Conservation (phyloP, 2,329 filamentous ascomycete species). For the Cyclaneusma minus region DNA sequence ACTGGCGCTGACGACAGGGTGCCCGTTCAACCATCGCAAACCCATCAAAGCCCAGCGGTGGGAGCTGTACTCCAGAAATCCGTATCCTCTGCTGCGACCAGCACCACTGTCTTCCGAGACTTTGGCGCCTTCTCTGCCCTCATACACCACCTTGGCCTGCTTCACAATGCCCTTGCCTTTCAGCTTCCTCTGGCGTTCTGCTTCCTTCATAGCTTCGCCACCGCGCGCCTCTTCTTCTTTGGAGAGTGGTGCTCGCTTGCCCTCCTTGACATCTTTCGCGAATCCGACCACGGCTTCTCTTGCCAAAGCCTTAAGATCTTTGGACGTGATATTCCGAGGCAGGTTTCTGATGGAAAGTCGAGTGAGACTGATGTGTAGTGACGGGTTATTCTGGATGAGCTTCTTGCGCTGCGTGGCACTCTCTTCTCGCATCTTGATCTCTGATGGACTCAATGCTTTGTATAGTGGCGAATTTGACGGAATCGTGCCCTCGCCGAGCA, state of each 20-base stretch:
- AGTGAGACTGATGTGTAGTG: slow-evolving; percentile 74
- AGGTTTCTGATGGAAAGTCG: slow-evolving; percentile 86
- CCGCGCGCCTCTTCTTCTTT: slow-evolving; percentile 77
- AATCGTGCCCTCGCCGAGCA: slow-evolving; percentile 77
- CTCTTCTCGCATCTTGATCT: slow-evolving; percentile 77
- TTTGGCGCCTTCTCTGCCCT: slow-evolving; percentile 74
- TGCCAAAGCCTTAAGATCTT: slow-evolving; percentile 81
- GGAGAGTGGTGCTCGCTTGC: slow-evolving; percentile 62
- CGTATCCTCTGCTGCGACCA: slow-evolving; percentile 80
- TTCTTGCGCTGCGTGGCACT: slow-evolving; percentile 78
- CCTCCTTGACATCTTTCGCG: slow-evolving; percentile 72
- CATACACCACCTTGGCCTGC: slow-evolving; percentile 91
- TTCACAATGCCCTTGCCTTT: slow-evolving; percentile 75
- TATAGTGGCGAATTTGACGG: slow-evolving; percentile 63
- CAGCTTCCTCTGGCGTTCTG: slow-evolving; percentile 62
- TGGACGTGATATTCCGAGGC: slow-evolving; percentile 66
- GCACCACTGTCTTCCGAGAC: slow-evolving; percentile 61
- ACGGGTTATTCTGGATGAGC: slow-evolving; percentile 81
- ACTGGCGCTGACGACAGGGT: slow-evolving; percentile 36
- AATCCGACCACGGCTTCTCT: slow-evolving; percentile 90
- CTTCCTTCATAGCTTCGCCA: slow-evolving; percentile 63
- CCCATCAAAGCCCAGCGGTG: slow-evolving; percentile 94
- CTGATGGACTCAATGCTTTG: slow-evolving; percentile 57
- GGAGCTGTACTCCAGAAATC: slow-evolving; percentile 91
- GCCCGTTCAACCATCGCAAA: slow-evolving; percentile 82